Conservation (phyloP, 1,284 basidiomycete species). For the Cystobasidium pallidum region DNA sequence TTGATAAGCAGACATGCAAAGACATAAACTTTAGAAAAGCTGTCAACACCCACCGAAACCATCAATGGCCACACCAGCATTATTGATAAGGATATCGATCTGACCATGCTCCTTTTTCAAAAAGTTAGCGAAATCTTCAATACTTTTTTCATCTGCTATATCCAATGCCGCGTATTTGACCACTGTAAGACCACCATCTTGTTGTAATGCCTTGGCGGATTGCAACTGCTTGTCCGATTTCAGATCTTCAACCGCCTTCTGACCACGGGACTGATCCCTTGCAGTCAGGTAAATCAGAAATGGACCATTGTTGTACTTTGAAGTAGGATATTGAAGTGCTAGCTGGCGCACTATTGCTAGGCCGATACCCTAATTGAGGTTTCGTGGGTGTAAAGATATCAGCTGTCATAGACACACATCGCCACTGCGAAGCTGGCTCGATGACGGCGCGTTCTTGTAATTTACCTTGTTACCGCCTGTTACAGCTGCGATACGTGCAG, state of each 20-base stretch:
- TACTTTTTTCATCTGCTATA: conserved; percentile 45
- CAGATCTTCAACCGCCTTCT: conserved; percentile 51
- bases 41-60: conserved; percentile 48
- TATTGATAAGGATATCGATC: conserved; percentile 53
- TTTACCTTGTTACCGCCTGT: conserved; percentile 39
- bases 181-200: conserved; percentile 35
- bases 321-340: conserved; percentile 50
- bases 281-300: conserved; percentile 54
- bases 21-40: background rate
- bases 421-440: background rate
- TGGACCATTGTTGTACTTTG: conserved; percentile 45
- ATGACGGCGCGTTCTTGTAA: background rate
- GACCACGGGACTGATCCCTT: conserved; percentile 50
- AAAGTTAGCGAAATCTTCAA: conserved; percentile 40
- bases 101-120: conserved; percentile 48
- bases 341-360: conserved; percentile 51
- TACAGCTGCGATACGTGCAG: conserved; percentile 38
- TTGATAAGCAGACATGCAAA: background rate
- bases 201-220: conserved; percentile 46
- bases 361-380: conserved; percentile 39
- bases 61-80: conserved; percentile 54
- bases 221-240: conserved; percentile 33
- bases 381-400: background rate
- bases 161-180: conserved; percentile 47
- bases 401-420: background rate